Base-by-base conservation (phyloP, 805 yeast species). In the Saturnispora hagleri region DNA sequence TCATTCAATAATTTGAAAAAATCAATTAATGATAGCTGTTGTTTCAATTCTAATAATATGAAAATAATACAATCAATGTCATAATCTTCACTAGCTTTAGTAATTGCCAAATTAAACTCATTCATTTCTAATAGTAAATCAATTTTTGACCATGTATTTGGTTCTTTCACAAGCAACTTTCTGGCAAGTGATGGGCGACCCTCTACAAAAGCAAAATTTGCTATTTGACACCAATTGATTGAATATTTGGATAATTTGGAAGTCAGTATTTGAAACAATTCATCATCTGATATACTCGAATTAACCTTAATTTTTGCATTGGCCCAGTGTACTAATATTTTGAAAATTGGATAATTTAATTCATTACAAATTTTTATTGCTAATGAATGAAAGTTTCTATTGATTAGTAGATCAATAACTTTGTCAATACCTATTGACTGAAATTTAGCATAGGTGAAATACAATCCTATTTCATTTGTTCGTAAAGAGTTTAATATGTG, bases 291-390 rank as follows among this genome's bases (percentile, higher is more conserved):
- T 52, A 74, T 57, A 28, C 74, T 75, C 6, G 73, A 60, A 15
- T 84, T 82, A 31, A 68, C 67, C 52, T 73, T 74, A 24, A 90
- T 80, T 61, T 87, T 86, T 34, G 76, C 68, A 53, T 83, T 77
- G 5, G 96, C 90, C 98, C 98, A 93, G 56, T 82, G 76, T 2
- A 80, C 72, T 60, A 84, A 85, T 0, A 93, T 76, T 15, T 66
- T 55, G 60, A 77, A 77, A 48, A 69, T 70, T 44, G 77, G 81
- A 47, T 71, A 66, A 46, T 67, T 69, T 57, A 74, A 70, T 28
- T 77, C 70, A 17, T 76, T 73, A 5, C 86, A 75, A 1, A 89
- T 69, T 54, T 82, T 77, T 34, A 88, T 64, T 2, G 89, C 81
- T 43, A 86, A 72, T 10, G 76, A 72, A 67, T 84, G 86, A 55